phyloP scores from a whole-genome alignment of 768 basidiomycete species.

The Nidula microcarpa region DNA sequence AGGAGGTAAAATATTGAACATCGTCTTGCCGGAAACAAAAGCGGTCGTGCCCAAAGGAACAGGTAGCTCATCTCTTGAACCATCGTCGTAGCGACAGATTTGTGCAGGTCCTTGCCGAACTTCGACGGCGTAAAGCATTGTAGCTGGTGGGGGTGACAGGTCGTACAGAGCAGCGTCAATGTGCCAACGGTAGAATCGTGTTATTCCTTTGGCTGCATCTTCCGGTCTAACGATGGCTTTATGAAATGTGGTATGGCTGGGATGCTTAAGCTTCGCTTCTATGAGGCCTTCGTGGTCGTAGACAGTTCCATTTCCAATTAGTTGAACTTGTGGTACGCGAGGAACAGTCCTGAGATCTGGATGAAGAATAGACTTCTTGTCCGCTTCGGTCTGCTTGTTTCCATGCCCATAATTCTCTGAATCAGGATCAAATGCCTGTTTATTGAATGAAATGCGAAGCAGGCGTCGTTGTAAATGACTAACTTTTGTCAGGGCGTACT shows the following conservation, averaged over 20 bases:
- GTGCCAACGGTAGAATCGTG: conserved; percentile 90
- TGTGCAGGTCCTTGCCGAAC: conserved; percentile 66
- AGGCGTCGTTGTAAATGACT: neutral
- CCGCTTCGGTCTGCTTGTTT: conserved; percentile 74
- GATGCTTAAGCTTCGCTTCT: conserved; percentile 77
- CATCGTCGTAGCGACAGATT: conserved; percentile 75
- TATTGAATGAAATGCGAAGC: conserved; percentile 25
- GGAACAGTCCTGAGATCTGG: conserved; percentile 88
- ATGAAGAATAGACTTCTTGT: conserved; percentile 74
- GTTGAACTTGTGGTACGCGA: conserved; percentile 79
- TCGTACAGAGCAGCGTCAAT: conserved; percentile 85
- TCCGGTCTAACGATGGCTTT: conserved; percentile 67
- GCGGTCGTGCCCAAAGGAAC: conserved; percentile 87
- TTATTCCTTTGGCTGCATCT: conserved; percentile 68
- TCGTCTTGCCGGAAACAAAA: conserved; percentile 74
- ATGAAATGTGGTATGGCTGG: conserved; percentile 82
- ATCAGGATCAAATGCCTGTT: conserved; percentile 66
- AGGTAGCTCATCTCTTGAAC: conserved; percentile 72
- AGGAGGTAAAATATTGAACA: conserved; percentile 73
- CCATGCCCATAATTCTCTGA: conserved; percentile 75
- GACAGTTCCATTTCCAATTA: conserved; percentile 84
- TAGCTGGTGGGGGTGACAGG: conserved; percentile 71
- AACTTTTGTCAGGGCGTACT: conserved; percentile 61
- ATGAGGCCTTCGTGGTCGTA: conserved; percentile 77
- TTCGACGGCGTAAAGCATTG: conserved; percentile 72